Evolutionary conservation across 768 basidiomycete species (phyloP), one percentile per base, ranked within the genome.

Genomic region (Suillus alpinus): DNA sequence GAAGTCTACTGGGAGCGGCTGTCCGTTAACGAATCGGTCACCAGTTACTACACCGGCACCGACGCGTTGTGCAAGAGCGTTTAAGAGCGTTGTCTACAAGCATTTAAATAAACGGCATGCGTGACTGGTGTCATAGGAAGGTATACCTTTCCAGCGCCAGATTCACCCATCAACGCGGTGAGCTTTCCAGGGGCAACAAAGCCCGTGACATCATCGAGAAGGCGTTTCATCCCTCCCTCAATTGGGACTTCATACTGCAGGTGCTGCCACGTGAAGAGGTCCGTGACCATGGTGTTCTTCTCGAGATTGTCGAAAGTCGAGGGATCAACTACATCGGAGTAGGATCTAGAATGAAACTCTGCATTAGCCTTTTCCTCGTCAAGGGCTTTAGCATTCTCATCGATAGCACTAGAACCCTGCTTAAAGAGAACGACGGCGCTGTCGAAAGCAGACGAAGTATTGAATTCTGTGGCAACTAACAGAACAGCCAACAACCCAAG

Each of bases 181-280:
- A 94, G 73, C 59, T 80, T 92, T 6, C 94, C 93, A 0, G 93
- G 94, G 13, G 83, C 84, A 20, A 92, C 91, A 70, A 82, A 94
- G 0, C 92, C 92, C 26, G 86, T 88, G 13, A 95, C 81, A 51
- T 91, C 82, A 63, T 92, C 82, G 58, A 94, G 76, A 4, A 94
- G 77, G 23, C 72, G 74, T 43, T 82, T 76, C 13, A 86, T 77
- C 2, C 81, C 78, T 29, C 81, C 81, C 1, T 83, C 78, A 0
- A 87, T 82, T 0, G 89, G 90, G 0, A 94, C 85, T 37, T 80
- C 81, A 70, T 94, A 95, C 59, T 79, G 76, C 53, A 93, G 63
- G 61, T 85, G 77, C 56, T 86, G 80, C 91, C 92, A 97, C 1
- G 94, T 91, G 73, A 97, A 95, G 6, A 87, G 80, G 64, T 88